phyloP scores from a whole-genome alignment of 345 rosid genomes.

The Aquilaria malaccensis region DNA sequence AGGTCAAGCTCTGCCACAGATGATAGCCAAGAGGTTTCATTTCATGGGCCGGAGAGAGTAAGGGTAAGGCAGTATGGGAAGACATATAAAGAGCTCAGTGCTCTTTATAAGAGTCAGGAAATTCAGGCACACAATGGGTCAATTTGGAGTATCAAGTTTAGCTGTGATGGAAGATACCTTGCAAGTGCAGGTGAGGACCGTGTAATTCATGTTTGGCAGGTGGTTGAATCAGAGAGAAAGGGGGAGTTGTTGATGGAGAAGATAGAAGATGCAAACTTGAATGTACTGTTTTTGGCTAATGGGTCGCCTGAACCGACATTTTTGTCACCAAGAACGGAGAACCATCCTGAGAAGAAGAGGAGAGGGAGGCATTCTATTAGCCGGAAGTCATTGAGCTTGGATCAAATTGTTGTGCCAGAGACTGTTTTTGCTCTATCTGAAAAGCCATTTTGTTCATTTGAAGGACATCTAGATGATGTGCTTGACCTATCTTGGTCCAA shows the following conservation, averaged over 20 bases:
- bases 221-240: conserved; percentile 61
- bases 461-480: conserved; percentile 78
- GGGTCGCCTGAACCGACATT: conserved; percentile 75
- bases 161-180: conserved; percentile 88
- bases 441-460: conserved; percentile 83
- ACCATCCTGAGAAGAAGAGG: conserved; percentile 53
- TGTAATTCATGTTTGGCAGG: conserved; percentile 83
- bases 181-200: conserved; percentile 99
- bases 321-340: conserved; percentile 46
- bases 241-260: conserved; percentile 80
- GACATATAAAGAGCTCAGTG: conserved; percentile 71
- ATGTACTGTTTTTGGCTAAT: conserved; percentile 45
- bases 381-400: conserved; percentile 79
- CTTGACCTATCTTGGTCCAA: conserved; percentile 99
- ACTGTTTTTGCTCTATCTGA: conserved; percentile 77
- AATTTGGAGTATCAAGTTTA: conserved; percentile 90
- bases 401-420: conserved; percentile 61
- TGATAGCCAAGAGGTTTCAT: conserved; percentile 83
- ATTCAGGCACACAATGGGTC: conserved; percentile 92
- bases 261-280: conserved; percentile 58
- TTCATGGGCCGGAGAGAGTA: conserved; percentile 84
- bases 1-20: conserved; percentile 95
- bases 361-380: conserved; percentile 68
- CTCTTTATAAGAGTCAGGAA: conserved; percentile 82
- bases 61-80: conserved; percentile 85